Conservation (phyloP, 352 stramenopile species). For the Pythium brachiatum region DNA sequence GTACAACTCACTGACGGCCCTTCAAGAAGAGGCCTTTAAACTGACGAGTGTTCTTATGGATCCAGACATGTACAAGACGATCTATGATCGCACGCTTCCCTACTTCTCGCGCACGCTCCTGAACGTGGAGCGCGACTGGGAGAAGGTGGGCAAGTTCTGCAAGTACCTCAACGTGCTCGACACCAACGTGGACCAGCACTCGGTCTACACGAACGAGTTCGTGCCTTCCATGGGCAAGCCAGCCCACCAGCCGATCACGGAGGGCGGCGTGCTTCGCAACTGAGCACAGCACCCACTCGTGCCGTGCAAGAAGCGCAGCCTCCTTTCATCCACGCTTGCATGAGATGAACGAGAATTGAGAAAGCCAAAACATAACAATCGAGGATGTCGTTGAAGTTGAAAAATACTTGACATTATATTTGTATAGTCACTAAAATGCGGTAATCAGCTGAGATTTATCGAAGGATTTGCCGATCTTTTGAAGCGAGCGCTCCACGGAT, state of each 20-base stretch:
- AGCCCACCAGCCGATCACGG: slow-evolving; percentile 36
- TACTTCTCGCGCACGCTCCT: slow-evolving; percentile 53
- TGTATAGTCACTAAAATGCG: not conserved
- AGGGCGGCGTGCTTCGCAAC: slow-evolving; percentile 38
- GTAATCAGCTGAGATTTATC: not conserved
- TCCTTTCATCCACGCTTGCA: too few relatives aligned
- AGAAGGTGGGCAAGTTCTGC: slow-evolving; percentile 53
- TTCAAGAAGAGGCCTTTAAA: too few relatives aligned
- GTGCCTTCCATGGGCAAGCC: slow-evolving; percentile 49
- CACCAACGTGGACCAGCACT: slow-evolving; percentile 43
- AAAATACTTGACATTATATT: not conserved
- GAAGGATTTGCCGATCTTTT: not conserved
- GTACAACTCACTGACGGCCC: not conserved
- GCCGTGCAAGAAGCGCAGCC: too few relatives aligned
- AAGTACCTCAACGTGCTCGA: slow-evolving; percentile 54
- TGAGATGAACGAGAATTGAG: too few relatives aligned
- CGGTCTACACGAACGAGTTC: slow-evolving; percentile 54
- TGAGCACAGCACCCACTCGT: slow-evolving; percentile 4
- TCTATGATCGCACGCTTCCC: slow-evolving; percentile 47
- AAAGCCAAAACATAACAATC: too few relatives aligned
- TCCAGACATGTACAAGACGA: slow-evolving; percentile 49
- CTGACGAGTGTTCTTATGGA: not conserved
- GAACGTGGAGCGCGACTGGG: slow-evolving; percentile 50
- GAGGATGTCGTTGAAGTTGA: too few relatives aligned
- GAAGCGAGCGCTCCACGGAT: not conserved